Conservation (phyloP, 2,329 filamentous ascomycete genomes). For the Pezicula rhizophila region DNA sequence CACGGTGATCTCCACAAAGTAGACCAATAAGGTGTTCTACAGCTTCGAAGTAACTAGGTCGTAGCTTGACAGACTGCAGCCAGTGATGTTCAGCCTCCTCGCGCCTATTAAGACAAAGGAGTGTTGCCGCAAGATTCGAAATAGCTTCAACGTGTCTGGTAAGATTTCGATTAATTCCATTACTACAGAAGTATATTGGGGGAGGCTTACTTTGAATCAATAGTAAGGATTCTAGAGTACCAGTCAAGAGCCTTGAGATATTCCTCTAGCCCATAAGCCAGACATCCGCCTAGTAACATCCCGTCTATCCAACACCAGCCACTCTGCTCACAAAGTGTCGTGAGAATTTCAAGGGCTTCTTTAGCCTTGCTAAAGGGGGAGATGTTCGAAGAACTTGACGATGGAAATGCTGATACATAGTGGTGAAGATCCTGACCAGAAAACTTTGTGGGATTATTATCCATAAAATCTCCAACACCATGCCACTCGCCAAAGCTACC, state of each 20-base stretch:
- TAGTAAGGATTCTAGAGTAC: conserved; percentile 58
- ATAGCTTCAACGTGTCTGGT: conserved; percentile 75
- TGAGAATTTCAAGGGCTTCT: conserved; percentile 65
- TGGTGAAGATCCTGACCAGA: conserved; percentile 19
- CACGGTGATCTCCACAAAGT: conserved; percentile 74
- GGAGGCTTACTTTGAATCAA: conserved; percentile 49
- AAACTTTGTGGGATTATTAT: conserved; percentile 9
- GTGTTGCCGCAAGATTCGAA: conserved; percentile 84
- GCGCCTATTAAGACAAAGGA: conserved; percentile 76
- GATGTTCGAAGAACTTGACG: conserved; percentile 7
- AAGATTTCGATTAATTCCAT: neutral
- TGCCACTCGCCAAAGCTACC: conserved; percentile 12
- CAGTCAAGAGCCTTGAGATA: conserved; percentile 72
- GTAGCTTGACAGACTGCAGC: conserved; percentile 74
- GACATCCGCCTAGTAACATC: conserved; percentile 82
- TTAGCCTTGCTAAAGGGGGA: conserved; percentile 40
- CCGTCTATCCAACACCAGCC: conserved; percentile 89
- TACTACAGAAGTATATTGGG: neutral
- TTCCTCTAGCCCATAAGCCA: conserved; percentile 83
- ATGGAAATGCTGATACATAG: conserved; percentile 21
- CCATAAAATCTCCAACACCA: conserved; percentile 1
- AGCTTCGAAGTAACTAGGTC: conserved; percentile 87
- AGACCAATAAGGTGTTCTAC: conserved; percentile 90
- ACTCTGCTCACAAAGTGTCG: conserved; percentile 70
- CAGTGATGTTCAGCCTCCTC: conserved; percentile 83